Percentiles rank a stretch among this genome's conserved stretches.
Evolutionary conservation across 2,329 filamentous ascomycete species (phyloP).

Genomic region (Fusarium domesticum): DNA sequence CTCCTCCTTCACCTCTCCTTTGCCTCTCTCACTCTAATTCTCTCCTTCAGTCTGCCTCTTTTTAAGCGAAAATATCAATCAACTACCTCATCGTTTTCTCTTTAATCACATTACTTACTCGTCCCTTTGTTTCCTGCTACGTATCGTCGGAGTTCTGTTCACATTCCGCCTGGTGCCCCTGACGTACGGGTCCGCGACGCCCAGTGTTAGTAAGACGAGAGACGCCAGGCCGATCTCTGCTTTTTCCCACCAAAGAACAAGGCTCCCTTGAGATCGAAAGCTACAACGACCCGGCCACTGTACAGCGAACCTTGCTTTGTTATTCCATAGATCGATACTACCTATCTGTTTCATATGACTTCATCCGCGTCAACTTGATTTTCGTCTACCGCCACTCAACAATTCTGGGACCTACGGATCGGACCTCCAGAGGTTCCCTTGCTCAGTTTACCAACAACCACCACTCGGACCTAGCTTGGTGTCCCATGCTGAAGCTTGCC

Average conservation of each 20-base stretch:
- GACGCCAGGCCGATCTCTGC: background rate
- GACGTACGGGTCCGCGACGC: background rate
- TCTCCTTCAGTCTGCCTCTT: background rate
- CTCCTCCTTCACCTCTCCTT: background rate
- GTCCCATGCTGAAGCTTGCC: constrained; percentile 29
- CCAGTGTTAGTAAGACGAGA: background rate
- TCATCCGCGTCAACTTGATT: background rate
- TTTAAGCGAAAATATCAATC: background rate
- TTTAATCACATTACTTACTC: background rate
- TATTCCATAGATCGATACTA: background rate
- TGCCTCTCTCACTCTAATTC: background rate
- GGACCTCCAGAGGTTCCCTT: constrained; percentile 7
- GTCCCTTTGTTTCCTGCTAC: background rate
- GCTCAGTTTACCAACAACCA: constrained; percentile 7
- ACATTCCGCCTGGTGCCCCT: background rate
- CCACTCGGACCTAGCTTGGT: constrained; percentile 4
- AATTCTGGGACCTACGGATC: constrained; percentile 1
- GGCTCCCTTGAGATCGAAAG: background rate
- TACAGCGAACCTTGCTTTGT: background rate
- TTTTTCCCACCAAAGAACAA: background rate
- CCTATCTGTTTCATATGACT: background rate
- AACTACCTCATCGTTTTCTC: background rate
- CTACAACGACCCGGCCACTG: background rate
- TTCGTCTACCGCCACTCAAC: background rate
- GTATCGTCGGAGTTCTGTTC: background rate